These are phyloP conservation scores for Hypomyces perniciosus DNA, from an alignment of 2,329 filamentous ascomycete genomes.

Conservation along the genomic window DNA sequence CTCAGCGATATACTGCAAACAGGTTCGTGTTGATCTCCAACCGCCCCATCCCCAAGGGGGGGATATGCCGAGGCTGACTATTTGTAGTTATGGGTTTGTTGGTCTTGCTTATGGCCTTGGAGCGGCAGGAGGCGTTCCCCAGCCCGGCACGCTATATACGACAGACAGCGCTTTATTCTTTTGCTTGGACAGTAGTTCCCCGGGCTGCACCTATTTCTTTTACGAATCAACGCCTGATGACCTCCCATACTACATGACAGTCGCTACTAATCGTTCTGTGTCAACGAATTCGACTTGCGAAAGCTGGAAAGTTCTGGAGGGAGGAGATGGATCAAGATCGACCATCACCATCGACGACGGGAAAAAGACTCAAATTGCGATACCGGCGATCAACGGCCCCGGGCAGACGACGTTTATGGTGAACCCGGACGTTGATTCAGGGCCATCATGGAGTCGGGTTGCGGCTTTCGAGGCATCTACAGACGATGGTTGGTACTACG, in stretches of 20 bases:
- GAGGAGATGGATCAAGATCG: constrained; percentile 24
- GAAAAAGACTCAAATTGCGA: constrained; percentile 17
- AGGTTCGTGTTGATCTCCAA: constrained; percentile 19
- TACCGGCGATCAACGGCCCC: constrained; percentile 24
- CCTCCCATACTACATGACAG: constrained; percentile 14
- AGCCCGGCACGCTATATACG: constrained; percentile 22
- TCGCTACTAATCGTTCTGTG: constrained; percentile 30
- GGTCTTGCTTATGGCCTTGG: constrained; percentile 25
- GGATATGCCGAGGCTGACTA: background rate
- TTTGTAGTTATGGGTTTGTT: constrained; percentile 33
- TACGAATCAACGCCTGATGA: constrained; percentile 24
- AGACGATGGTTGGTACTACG: constrained; percentile 35
- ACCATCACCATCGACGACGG: constrained; percentile 24
- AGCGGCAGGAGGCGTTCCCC: constrained; percentile 18
- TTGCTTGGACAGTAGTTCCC: constrained; percentile 14
- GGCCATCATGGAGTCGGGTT: constrained; percentile 23
- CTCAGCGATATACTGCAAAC: constrained; percentile 38
- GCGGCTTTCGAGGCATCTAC: constrained; percentile 33
- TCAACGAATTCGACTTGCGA: constrained; percentile 24
- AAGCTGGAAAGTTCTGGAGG: constrained; percentile 24
- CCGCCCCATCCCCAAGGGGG: background rate
- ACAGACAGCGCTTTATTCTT: constrained; percentile 29
- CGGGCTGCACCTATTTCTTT: constrained; percentile 31
- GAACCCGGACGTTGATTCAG: constrained; percentile 19
- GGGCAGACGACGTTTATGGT: constrained; percentile 34